These are phyloP conservation scores for Septoria petroselini DNA, from an alignment of 2,329 filamentous ascomycete genomes.

Conservation along the genomic window DNA sequence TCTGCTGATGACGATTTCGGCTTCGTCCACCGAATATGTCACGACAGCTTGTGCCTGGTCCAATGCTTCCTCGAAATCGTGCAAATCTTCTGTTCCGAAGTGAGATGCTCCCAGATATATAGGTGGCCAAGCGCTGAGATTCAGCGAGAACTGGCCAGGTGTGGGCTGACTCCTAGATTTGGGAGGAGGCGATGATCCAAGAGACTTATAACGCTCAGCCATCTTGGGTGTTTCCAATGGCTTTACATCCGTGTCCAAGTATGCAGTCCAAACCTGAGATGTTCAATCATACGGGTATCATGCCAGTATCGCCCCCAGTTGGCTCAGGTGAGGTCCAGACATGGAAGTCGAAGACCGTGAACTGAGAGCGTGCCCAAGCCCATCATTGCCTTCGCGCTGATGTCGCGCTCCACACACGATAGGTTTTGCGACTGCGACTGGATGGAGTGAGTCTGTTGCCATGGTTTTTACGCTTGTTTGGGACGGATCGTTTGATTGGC, in stretches of 20 bases:
- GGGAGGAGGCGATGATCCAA: conserved; percentile 9
- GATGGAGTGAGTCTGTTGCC: too few species aligned
- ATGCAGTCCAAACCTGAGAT: neutral
- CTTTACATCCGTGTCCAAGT: neutral
- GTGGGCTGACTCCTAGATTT: neutral
- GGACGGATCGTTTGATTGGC: too few species aligned
- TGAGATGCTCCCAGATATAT: conserved; percentile 73
- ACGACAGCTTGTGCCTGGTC: conserved; percentile 54
- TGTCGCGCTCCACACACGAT: too few species aligned
- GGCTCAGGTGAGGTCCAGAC: conserved; percentile 4
- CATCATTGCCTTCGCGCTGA: neutral
- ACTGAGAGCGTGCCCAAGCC: neutral
- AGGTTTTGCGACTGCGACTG: too few species aligned
- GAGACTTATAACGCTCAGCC: conserved; percentile 1
- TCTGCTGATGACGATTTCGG: conserved; percentile 70
- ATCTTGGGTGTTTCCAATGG: neutral
- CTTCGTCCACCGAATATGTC: conserved; percentile 70
- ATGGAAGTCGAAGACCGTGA: neutral
- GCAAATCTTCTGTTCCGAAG: conserved; percentile 61
- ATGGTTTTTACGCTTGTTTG: too few species aligned
- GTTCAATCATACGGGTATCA: neutral
- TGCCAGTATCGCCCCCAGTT: neutral
- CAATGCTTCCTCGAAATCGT: conserved; percentile 63
- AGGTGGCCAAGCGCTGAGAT: conserved; percentile 53
- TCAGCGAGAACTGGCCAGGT: conserved; percentile 25